Evolutionary conservation across 805 yeast species (phyloP).

Genomic region (Barnettozyma salicaria): DNA sequence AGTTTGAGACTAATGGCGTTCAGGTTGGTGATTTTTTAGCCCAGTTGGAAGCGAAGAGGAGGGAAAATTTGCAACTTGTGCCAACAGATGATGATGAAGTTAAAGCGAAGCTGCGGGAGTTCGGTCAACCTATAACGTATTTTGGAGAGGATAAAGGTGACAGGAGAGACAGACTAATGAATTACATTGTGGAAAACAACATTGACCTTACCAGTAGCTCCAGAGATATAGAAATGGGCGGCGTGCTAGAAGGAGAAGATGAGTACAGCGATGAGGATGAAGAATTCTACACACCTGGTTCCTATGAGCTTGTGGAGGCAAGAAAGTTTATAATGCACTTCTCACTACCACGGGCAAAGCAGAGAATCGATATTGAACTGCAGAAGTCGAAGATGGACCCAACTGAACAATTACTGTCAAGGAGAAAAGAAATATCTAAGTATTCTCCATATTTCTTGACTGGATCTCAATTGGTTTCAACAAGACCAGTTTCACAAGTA

Average conservation of each 20-base stretch:
- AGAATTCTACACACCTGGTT: constrained; percentile 83
- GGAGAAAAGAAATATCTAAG: constrained; percentile 37
- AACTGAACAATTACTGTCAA: constrained; percentile 36
- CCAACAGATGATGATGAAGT: constrained; percentile 71
- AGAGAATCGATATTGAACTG: constrained; percentile 35
- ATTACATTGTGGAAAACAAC: constrained; percentile 34
- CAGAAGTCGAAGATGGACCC: constrained; percentile 31
- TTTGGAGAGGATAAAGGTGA: constrained; percentile 56
- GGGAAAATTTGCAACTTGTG: constrained; percentile 29
- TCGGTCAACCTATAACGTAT: constrained; percentile 52
- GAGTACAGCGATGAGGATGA: constrained; percentile 56
- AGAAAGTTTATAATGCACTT: constrained; percentile 46
- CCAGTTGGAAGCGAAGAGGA: constrained; percentile 25
- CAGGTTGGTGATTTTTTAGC: constrained; percentile 26
- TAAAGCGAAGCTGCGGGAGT: constrained; percentile 36
- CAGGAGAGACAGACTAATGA: constrained; percentile 54
- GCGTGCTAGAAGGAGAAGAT: constrained; percentile 18
- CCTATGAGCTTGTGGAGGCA: constrained; percentile 42
- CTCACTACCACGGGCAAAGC: constrained; percentile 43
- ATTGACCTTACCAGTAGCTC: constrained; percentile 21
- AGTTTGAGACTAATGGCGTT: constrained; percentile 21
- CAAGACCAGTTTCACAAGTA: constrained; percentile 62
- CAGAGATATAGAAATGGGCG: constrained; percentile 18
- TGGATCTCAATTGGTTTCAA: constrained; percentile 69
- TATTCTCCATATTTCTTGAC: constrained; percentile 36